Percentiles rank a stretch among this genome's conserved stretches.
These are phyloP conservation scores for Trichosporon faecale DNA, from an alignment of 1,284 basidiomycete genomes.

Conservation along the genomic window DNA sequence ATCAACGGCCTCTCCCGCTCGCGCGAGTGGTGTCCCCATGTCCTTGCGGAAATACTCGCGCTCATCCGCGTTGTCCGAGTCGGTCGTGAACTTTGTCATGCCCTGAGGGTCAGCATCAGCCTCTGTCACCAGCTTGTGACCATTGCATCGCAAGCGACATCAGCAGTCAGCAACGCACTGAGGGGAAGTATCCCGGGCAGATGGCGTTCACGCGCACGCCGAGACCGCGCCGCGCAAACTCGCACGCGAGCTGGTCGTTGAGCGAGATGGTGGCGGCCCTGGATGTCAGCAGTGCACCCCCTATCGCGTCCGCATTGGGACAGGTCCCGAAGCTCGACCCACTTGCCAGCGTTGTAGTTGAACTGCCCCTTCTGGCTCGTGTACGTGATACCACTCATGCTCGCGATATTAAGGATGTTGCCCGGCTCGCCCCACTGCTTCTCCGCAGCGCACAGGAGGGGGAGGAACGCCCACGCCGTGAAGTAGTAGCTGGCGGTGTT, in stretches of 20 bases:
- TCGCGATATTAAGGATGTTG: slow-evolving; percentile 48
- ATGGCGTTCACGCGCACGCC: slow-evolving; percentile 36
- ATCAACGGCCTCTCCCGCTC: slow-evolving; percentile 46
- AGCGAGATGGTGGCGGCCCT: slow-evolving; percentile 38
- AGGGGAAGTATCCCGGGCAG: slow-evolving; percentile 36
- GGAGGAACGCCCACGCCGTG: slow-evolving; percentile 50
- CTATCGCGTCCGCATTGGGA: background rate
- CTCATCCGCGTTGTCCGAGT: slow-evolving; percentile 18
- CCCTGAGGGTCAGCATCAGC: slow-evolving; percentile 31
- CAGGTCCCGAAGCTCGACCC: slow-evolving; percentile 34
- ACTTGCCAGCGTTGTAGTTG: slow-evolving; percentile 49
- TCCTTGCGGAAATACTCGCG: slow-evolving; percentile 32
- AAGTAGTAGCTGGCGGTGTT: slow-evolving; percentile 51
- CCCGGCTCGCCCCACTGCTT: slow-evolving; percentile 42
- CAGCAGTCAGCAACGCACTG: background rate
- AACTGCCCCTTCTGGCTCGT: slow-evolving; percentile 41
- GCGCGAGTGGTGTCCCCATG: slow-evolving; percentile 45
- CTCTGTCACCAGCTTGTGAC: background rate
- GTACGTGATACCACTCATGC: slow-evolving; percentile 23
- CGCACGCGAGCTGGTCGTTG: slow-evolving; percentile 31
- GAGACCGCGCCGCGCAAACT: slow-evolving; percentile 32
- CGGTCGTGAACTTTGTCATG: slow-evolving; percentile 40
- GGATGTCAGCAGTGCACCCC: background rate
- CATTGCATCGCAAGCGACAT: background rate
- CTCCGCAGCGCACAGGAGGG: slow-evolving; percentile 46